Evolutionary conservation across 2,329 filamentous ascomycete genomes (phyloP), one percentile per base, ranked within the genome.

Genomic region (Aspergillus neotritici): DNA sequence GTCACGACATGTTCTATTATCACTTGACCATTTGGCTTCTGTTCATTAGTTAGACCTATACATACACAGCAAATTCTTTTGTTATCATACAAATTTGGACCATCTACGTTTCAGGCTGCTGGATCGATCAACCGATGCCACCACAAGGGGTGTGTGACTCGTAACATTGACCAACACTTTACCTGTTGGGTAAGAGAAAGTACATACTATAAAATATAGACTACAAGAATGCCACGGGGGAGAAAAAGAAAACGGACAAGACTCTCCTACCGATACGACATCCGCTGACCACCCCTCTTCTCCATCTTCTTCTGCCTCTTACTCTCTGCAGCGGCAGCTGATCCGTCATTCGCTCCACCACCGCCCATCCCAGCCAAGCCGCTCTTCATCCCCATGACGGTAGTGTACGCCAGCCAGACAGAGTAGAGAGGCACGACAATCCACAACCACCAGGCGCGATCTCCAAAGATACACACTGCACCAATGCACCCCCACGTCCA

Each of bases 401-500:
- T 72, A 12, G 66, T 68, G 47, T 69, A 71, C 3, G 64, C 68
- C 48, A 70, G 52, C 54, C 70, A 76, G 13, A 64, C 58, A 1
- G 71, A 73, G 54, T 76, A 77, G 4, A 68, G 13, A 2, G 74
- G 74, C 29, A 76, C 65, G 3, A 70, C 67, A 17, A 72, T 60
- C 66, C 77, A 86, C 30, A 80, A 52, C 73, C 80, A 79, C 83
- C 83, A 87, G 3, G 73, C 86, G 71, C 84, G 84, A 64, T 96
- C 89, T 4, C 93, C 93, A 37, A 91, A 78, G 21, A 94, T 51
- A 12, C 84, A 77, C 11, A 84, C 89, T n/a, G 84, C 66, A 7
- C 83, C 68, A 32, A 87, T 72, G 41, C 83, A 86, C 9, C 80
- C 82, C 83, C 90, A 96, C 0, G 89, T 96, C 71, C 94, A 88